phyloP scores from a whole-genome alignment of 1,284 basidiomycete species.

The Puccinia novopanici region DNA sequence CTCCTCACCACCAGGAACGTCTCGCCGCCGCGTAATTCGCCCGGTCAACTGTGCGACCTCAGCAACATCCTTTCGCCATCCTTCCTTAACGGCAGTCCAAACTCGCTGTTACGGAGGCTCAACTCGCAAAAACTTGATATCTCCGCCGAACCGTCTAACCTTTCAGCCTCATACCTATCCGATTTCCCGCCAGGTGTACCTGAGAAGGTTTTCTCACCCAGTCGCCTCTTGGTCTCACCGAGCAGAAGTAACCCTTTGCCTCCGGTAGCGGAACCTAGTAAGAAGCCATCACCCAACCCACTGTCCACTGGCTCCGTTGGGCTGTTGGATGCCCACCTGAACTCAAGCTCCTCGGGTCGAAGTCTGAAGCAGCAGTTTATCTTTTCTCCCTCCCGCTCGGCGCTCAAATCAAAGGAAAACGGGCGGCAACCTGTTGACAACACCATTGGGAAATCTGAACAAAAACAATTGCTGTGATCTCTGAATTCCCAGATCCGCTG shows the following conservation, averaged over 20 bases:
- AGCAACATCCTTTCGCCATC: constrained; percentile 39
- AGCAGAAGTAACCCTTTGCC: not conserved
- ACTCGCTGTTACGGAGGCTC: constrained; percentile 33
- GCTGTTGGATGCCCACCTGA: constrained; percentile 16
- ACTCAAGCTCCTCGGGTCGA: not conserved
- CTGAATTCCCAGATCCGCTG: not conserved
- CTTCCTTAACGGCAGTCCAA: constrained; percentile 46
- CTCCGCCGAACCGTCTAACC: not conserved
- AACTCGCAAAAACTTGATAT: constrained; percentile 12
- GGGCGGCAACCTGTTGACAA: not conserved
- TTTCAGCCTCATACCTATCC: constrained; percentile 11
- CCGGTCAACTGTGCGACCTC: constrained; percentile 20
- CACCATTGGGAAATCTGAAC: not conserved
- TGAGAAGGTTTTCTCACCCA: constrained; percentile 34
- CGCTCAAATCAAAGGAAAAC: constrained; percentile 2
- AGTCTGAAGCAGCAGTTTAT: constrained; percentile 19
- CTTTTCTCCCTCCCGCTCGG: constrained; percentile 5
- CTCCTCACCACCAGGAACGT: not conserved
- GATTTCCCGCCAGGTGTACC: not conserved
- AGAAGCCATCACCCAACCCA: not conserved
- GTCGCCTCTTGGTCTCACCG: not conserved
- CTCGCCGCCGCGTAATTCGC: constrained; percentile 12
- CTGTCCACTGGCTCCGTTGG: not conserved
- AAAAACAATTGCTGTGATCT: not conserved
- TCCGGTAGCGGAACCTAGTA: constrained; percentile 25